Evolutionary conservation across 805 yeast species (phyloP), one percentile per base, ranked within the genome.

Genomic region (Candida taoyuanica): DNA sequence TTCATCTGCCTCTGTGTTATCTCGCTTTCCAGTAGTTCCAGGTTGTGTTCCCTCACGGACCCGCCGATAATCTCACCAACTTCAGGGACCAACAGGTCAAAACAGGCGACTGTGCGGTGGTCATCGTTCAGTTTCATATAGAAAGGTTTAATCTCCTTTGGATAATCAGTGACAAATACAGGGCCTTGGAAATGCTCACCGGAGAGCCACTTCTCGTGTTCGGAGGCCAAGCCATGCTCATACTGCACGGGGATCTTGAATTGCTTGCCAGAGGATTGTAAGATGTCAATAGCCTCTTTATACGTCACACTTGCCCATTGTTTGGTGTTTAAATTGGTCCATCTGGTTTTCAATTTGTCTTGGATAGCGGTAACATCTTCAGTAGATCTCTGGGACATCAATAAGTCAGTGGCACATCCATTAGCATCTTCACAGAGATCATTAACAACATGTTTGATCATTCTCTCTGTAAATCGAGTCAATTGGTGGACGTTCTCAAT

Each of bases 51-150:
- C 60, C 99, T 84, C 43, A 93, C 49, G 1, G 96, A 87, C 0
- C 99, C 99, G 3, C 99, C 99, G 7, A 86, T 80, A 13, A 93
- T 65, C 58, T 93, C 99, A 17, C 98, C 99, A 40, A 93, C 73
- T 15, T 81, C 91, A 0, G 99, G 98, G 15, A 91, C 74, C 5
- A 93, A 62, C 33, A 93, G 68, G 56, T 93, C 99, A 55, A 78
- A 93, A 53, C 98, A 89, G 0, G 85, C 95, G 3, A 86, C 97
- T 0, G 96, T 87, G 5, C 61, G 56, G 0, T 54, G 49, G 36
- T 64, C 69, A 12, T 39, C 47, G 16, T 77, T 73, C 19, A 60
- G 57, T 39, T 79, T 81, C 99, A 93, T 93, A 65, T 93, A 93
- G 55, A 93, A 93, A 1, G 98, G 95, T 56, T 93, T 93, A 44